Evolutionary conservation across 2,329 filamentous ascomycete species (phyloP), one percentile per base, ranked within the genome.

Genomic region (Aspergillus fischeri): DNA sequence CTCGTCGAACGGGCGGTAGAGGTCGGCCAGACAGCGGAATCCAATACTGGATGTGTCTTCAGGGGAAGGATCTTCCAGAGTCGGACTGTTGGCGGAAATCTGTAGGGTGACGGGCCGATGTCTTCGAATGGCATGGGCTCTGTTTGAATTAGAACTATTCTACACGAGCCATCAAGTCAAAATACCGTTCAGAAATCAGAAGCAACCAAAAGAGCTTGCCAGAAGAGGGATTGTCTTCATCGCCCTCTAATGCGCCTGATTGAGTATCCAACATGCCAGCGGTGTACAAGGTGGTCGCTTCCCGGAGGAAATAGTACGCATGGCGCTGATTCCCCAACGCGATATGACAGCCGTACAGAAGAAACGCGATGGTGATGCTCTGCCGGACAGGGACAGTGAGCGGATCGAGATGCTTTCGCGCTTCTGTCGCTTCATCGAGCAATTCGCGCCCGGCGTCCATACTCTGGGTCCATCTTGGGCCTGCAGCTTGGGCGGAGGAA

Each of bases 251-350:
- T 80, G 69, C 38, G 4, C 32, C 28, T 73, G 74, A 61, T 85
- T 83, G 63, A 35, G 14, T 52, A 28, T 67, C 64, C 4, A 67
- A 52, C 14, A 61, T 58, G 8, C 83, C 82, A 54, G 83, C 80
- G 52, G 79, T 65, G 63, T 88, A 89, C 65, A 91, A 76, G 10
- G 88, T 90, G 1, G 86, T 86, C 17, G 87, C 87, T 72, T 91
- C 88, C 24, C 88, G 83, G 9, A 91, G 76, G 68, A 89, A 83
- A 66, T 85, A 90, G 86, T 88, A 91, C 1, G 87, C 88, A 72
- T 85, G 86, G 59, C 88, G 84, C 69, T 90, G 86, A 69, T 86
- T 78, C 58, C 89, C 86, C 49, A 88, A 75, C 14, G 82, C 85
- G 62, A 86, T 86, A 69, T 86, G 82, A 63, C 84, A 87, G 27